Percentiles rank a stretch among this genome's conserved stretches.
phyloP scores from a whole-genome alignment of 2,329 filamentous ascomycete species.

The Hypoxylon sp. region DNA sequence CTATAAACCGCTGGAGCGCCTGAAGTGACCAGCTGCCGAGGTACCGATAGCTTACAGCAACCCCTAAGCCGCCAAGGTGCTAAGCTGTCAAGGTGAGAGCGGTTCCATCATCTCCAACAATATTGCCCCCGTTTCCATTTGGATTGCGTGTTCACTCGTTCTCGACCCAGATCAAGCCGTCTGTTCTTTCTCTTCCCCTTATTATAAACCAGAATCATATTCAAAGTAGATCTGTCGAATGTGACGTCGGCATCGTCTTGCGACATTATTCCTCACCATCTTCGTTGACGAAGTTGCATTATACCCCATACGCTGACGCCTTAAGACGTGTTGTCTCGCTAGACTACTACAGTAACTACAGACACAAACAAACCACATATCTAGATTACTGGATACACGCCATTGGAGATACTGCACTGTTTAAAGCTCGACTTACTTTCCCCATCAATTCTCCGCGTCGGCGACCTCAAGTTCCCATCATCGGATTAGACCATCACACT shows the following conservation, averaged over 20 bases:
- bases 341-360: background rate
- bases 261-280: slow-evolving; percentile 1
- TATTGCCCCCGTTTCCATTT: slow-evolving; percentile 2
- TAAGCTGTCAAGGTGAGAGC: too few relatives aligned
- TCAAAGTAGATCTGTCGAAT: background rate
- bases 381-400: slow-evolving; percentile 9
- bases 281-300: slow-evolving; percentile 29
- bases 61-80: too few relatives aligned
- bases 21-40: slow-evolving; percentile 6
- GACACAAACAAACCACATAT: background rate
- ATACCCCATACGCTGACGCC: slow-evolving; percentile 2
- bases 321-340: slow-evolving; percentile 15
- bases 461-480: slow-evolving; percentile 1
- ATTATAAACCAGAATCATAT: slow-evolving; percentile 5
- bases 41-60: slow-evolving; percentile 11
- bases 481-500: background rate
- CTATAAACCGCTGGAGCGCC: slow-evolving; percentile 12
- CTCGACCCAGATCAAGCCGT: background rate
- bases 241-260: background rate
- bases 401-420: slow-evolving; percentile 18
- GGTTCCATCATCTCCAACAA: slow-evolving; percentile 2
- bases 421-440: slow-evolving; percentile 15
- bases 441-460: slow-evolving; percentile 6
- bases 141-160: slow-evolving; percentile 20
- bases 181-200: background rate